Conservation (phyloP, 2,329 filamentous ascomycete genomes). For the Cladosporium sp. region DNA sequence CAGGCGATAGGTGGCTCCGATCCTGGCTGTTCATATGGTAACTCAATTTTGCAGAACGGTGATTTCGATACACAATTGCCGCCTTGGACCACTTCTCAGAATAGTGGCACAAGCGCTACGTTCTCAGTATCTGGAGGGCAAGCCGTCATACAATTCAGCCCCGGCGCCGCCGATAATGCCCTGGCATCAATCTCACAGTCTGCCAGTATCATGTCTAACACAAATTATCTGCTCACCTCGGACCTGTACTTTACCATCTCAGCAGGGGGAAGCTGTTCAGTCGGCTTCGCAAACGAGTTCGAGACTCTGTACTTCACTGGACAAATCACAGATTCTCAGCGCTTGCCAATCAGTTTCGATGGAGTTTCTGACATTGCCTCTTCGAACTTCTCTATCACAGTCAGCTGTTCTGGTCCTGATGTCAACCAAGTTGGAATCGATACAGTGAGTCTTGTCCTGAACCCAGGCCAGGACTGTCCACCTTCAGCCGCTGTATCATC, state of each 20-base stretch:
- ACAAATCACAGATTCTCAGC: background rate
- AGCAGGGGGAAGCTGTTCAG: background rate
- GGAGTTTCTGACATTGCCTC: background rate
- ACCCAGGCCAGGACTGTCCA: background rate
- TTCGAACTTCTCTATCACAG: background rate
- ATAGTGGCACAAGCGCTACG: background rate
- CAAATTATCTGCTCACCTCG: background rate
- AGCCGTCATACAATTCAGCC: background rate
- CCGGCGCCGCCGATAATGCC: background rate
- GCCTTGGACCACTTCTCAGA: background rate
- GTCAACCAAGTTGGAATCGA: background rate
- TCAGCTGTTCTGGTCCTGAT: background rate
- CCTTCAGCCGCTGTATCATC: background rate
- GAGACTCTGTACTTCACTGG: slow-evolving; percentile 1
- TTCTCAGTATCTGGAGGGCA: background rate
- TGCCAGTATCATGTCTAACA: background rate
- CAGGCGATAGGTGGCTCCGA: background rate
- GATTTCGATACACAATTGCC: background rate
- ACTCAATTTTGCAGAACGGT: background rate
- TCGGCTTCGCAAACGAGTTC: background rate
- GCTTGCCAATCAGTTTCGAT: background rate
- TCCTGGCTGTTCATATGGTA: background rate
- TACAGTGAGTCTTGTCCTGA: background rate
- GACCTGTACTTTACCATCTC: background rate
- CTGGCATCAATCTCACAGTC: background rate